Conservation (phyloP, 176 grass and related monocot genomes). For the Eragrostis nindensis region DNA sequence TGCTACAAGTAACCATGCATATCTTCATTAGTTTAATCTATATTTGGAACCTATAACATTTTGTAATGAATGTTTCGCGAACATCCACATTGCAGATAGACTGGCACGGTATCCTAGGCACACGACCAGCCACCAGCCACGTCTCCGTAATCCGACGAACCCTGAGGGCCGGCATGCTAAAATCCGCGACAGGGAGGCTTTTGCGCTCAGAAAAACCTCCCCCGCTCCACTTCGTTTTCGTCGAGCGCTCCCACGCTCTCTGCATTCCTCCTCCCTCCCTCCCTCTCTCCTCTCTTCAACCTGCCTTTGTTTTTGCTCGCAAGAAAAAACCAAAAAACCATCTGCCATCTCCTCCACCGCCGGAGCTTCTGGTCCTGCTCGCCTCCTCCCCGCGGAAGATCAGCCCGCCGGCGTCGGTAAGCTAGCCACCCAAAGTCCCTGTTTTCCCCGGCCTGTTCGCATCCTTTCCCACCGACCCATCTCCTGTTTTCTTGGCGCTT, state of each 20-base stretch:
- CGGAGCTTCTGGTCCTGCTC: conserved; percentile 23
- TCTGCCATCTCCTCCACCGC: conserved; percentile 11
- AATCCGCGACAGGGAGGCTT: conserved; percentile 14
- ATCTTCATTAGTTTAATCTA: too few relatives aligned
- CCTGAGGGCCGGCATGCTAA: not conserved
- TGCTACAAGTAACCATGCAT: too few relatives aligned
- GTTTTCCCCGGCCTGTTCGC: not conserved
- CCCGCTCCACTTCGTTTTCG: not conserved
- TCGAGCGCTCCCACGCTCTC: conserved; percentile 13
- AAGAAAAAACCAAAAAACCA: conserved; percentile 33
- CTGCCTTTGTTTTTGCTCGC: conserved; percentile 31
- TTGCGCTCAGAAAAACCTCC: conserved; percentile 12
- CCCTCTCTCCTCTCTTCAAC: not conserved
- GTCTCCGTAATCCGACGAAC: not conserved
- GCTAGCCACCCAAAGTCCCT: not conserved
- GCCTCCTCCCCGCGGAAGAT: not conserved
- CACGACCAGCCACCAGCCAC: not conserved
- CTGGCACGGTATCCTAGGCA: conserved; percentile 1
- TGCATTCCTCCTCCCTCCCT: not conserved
- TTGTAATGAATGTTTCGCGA: not conserved
- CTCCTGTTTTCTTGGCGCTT: not conserved
- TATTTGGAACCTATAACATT: too few relatives aligned
- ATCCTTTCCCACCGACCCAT: not conserved
- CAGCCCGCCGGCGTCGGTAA: conserved; percentile 12
- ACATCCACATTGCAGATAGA: conserved; percentile 20